Base-by-base conservation (phyloP, 139 green algal species). In the Pedinophyceae sp. region DNA sequence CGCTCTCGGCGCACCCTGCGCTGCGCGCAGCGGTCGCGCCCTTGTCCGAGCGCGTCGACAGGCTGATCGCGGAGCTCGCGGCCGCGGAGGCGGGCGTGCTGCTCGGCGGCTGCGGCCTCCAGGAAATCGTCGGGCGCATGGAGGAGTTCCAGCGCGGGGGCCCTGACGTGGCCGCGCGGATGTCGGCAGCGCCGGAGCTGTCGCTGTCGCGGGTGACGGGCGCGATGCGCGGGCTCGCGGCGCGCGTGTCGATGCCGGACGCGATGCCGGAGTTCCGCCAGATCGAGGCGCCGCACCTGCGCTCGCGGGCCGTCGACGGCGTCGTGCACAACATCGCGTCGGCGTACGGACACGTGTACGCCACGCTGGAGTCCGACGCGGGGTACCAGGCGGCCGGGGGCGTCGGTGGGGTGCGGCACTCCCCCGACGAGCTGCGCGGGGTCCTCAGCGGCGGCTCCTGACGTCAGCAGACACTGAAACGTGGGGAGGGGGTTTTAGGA, bases 221-320 rank as follows among this genome's bases (percentile, higher is more conserved):
- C 13, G 72, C 76, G 10, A 67, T 88, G 69, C 64, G 74, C 5
- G 51, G 50, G 7, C 85, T 89, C 56, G 81, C 92, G 34, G 66
- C 63, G 30, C 48, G 74, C 3, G 58, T 93, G 20, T 84, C 77
- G 2, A 69, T 72, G 3, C 74, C 80, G 0, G 75, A 84, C 13
- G 61, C 74, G 7, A 66, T 92, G 43, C 83, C 79, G 1, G 78
- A 89, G 61, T 87, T 91, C 56, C 30, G 43, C 18, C 29, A 55
- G 7, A 67, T 93, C 5, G 71, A 83, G 74, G 76, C n/a, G n/a
- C n/a, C n/a, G n/a, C n/a, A n/a, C n/a, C n/a, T n/a, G n/a, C n/a
- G n/a, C n/a, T n/a, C n/a, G n/a, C n/a, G n/a, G n/a, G n/a, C n/a
- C n/a, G n/a, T n/a, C n/a, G n/a, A n/a, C n/a, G n/a, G n/a, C n/a